These are phyloP conservation scores for Fusarium oxysporum DNA, from an alignment of 2,329 filamentous ascomycete species.

Conservation along the genomic window DNA sequence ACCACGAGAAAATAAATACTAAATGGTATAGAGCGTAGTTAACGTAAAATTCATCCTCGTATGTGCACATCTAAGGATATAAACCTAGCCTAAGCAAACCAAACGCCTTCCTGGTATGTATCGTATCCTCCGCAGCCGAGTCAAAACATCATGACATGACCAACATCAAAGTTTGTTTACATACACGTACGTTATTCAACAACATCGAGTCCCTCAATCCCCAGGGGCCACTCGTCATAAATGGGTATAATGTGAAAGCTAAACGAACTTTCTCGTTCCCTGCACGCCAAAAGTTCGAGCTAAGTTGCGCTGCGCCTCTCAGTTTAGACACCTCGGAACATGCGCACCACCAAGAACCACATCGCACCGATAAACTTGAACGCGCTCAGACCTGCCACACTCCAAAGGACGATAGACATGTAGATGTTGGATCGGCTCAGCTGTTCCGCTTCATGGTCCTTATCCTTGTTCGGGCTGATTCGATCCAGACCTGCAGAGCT, in stretches of 20 bases:
- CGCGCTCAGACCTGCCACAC: slow-evolving; percentile 82
- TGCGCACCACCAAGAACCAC: slow-evolving; percentile 91
- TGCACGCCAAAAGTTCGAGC: slow-evolving; percentile 1
- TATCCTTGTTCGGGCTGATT: slow-evolving; percentile 58
- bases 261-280: slow-evolving; percentile 17
- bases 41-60: slow-evolving; percentile 25
- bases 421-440: slow-evolving; percentile 79
- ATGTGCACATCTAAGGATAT: slow-evolving; percentile 34
- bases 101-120: slow-evolving; percentile 36
- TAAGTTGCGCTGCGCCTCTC: background rate
- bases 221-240: slow-evolving; percentile 32
- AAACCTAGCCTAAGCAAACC: slow-evolving; percentile 25
- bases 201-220: slow-evolving; percentile 7
- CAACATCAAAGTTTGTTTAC: slow-evolving; percentile 29
- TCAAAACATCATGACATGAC: slow-evolving; percentile 30
- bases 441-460: slow-evolving; percentile 54
- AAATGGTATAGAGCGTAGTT: background rate
- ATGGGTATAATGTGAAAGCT: slow-evolving; percentile 45
- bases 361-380: slow-evolving; percentile 90
- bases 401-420: slow-evolving; percentile 88
- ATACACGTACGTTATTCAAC: slow-evolving; percentile 33
- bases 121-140: slow-evolving; percentile 16
- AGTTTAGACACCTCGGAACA: slow-evolving; percentile 78
- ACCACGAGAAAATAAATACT: background rate
- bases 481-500: slow-evolving; percentile 85